These are phyloP conservation scores for Podospora bellae-mahoneyi DNA, from an alignment of 495 filamentous ascomycete genomes.

Conservation along the genomic window DNA sequence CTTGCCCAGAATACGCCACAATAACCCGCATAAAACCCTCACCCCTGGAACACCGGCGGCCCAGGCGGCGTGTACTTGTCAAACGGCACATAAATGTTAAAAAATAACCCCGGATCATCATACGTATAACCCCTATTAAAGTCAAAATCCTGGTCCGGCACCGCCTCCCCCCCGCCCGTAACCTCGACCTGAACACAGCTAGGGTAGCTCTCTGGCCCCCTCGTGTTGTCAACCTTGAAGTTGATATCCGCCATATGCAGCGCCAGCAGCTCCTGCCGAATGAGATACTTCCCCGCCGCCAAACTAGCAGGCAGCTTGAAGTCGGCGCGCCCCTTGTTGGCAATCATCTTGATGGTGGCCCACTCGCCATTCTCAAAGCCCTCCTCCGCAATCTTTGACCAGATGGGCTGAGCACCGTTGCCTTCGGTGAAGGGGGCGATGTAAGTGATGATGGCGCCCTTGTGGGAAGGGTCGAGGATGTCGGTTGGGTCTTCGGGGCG, in stretches of 20 bases:
- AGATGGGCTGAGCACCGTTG: conserved; percentile 35
- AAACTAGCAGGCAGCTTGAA: conserved; percentile 34
- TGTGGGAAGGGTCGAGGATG: conserved; percentile 45
- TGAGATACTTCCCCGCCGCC: conserved; percentile 38
- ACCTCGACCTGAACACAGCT: conserved; percentile 45
- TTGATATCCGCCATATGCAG: conserved; percentile 41
- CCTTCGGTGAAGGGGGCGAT: conserved; percentile 41
- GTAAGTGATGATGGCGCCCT: conserved; percentile 46
- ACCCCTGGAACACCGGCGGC: conserved; percentile 4
- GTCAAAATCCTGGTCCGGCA: conserved; percentile 29
- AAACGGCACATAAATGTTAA: conserved; percentile 35
- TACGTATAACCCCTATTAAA: conserved; percentile 34
- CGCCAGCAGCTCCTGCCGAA: conserved; percentile 40
- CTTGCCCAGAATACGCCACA: no score
- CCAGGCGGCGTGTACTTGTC: conserved; percentile 19
- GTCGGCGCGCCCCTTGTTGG: conserved; percentile 46
- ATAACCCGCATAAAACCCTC: no score
- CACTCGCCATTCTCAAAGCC: conserved; percentile 37
- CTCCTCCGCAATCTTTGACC: conserved; percentile 51
- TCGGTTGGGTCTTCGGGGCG: conserved; percentile 37
- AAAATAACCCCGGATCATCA: conserved; percentile 34
- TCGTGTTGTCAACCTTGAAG: conserved; percentile 29
- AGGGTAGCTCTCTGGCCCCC: conserved; percentile 40
- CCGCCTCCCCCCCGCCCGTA: conserved; percentile 32
- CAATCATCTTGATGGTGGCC: conserved; percentile 42